Evolutionary conservation across 257 asterid species (phyloP), one percentile per base, ranked within the genome.

Genomic region (Plantago major): DNA sequence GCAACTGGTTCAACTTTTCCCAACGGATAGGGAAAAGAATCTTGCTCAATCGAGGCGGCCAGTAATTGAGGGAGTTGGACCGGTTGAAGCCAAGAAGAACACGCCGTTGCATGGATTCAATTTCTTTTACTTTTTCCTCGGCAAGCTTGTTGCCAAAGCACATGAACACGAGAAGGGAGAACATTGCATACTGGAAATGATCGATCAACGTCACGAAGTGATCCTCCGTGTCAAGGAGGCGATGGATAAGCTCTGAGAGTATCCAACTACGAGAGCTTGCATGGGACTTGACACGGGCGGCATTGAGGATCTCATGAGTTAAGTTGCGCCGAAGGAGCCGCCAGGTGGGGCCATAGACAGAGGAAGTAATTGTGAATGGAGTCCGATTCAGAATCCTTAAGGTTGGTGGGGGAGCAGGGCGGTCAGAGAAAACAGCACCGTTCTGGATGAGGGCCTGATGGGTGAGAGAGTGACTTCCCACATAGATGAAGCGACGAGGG

Each of bases 181-280:
- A 84, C 81, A 84, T 74, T 19, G 92, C 82, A 69, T 69, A 71
- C 63, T 80, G 89, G 67, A 84, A 79, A 44, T 86, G 81, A 4
- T 81, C 85, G 10, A 73, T 68, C 19, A 71, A 55, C 55, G 13
- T 62, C 7, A 76, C 76, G 0, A 68, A 43, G 9, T 53, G 72
- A 52, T 2, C 17, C 9, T 66, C 63, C 5, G 73, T 6, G 6
- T 42, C 72, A 9, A 46, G 52, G 53, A 80, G 74, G 48, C 66
- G 69, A 42, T 11, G 28, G 55, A 75, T 30, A 16, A 74, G 77
- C 33, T 63, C 13, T 5, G 78, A 66, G 11, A 72, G 81, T 17
- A 70, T 79, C 73, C 70, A 64, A 1, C 76, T 71, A 42, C 84
- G 84, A n/a, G 75, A 69, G 38, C 38, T 46, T 60, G 82, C 63